Evolutionary conservation across 805 yeast genomes (phyloP).

Genomic region (Ogataea trehalophila): DNA sequence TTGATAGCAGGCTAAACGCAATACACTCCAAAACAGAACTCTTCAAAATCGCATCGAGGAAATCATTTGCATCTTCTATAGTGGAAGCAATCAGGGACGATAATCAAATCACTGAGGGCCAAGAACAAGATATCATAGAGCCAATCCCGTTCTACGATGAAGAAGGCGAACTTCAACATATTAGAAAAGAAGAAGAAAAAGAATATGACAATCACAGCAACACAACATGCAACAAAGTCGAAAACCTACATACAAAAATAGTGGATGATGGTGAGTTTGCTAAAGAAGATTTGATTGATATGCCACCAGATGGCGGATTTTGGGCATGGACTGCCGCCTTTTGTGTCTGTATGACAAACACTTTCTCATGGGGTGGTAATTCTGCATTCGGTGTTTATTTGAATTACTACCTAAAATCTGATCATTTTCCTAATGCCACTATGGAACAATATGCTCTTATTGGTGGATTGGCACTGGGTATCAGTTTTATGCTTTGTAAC

Average conservation of each 20-base stretch:
- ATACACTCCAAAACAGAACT: background rate
- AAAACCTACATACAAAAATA: background rate
- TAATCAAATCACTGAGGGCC: slow-evolving; percentile 20
- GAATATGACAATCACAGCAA: background rate
- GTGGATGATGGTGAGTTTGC: slow-evolving; percentile 32
- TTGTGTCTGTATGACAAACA: slow-evolving; percentile 28
- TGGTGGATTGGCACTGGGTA: slow-evolving; percentile 48
- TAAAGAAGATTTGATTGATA: slow-evolving; percentile 20
- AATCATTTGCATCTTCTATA: slow-evolving; percentile 22
- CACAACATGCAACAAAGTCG: background rate
- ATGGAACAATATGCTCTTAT: slow-evolving; percentile 49
- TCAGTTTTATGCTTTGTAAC: slow-evolving; percentile 63
- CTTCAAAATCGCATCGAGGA: background rate
- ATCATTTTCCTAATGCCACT: slow-evolving; percentile 44
- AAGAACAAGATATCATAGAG: slow-evolving; percentile 4
- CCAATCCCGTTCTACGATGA: slow-evolving; percentile 5
- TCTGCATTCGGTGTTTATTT: slow-evolving; percentile 52
- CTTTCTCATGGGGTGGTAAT: slow-evolving; percentile 52
- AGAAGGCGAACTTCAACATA: background rate
- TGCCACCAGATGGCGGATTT: slow-evolving; percentile 41
- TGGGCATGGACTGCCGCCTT: slow-evolving; percentile 47
- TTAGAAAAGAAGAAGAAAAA: slow-evolving; percentile 1
- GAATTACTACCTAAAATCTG: slow-evolving; percentile 38
- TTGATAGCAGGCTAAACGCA: background rate
- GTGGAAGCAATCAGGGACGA: slow-evolving; percentile 28